A percentile compares a stretch with the other conserved stretches of the same genome.
Evolutionary conservation across 176 grass and related monocot species (phyloP).

Genomic region (Dendrocalamus sinicus): DNA sequence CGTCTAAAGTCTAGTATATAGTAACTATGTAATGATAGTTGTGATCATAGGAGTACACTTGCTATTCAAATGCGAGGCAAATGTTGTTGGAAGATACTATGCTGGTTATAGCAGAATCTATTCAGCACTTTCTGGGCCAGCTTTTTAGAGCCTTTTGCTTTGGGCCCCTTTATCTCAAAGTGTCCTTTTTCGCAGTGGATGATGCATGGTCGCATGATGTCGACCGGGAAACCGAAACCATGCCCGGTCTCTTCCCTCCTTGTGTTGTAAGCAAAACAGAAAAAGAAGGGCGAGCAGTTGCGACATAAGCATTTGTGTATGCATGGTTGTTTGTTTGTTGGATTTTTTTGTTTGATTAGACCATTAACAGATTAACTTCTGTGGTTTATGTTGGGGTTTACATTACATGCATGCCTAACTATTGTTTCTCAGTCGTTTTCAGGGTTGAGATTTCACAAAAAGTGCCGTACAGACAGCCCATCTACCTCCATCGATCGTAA

Average conservation of each 20-base stretch:
- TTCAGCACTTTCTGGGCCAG: constrained; percentile 13
- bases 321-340: not conserved
- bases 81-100: not conserved
- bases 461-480: constrained; percentile 8
- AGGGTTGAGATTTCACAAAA: not conserved
- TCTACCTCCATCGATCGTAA: not conserved
- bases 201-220: constrained; percentile 15
- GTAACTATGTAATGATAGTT: not conserved
- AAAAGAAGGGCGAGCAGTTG: not conserved
- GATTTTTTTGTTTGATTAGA: not conserved
- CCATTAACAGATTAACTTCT: not conserved
- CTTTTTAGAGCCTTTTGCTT: not conserved
- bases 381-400: not conserved
- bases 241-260: not conserved
- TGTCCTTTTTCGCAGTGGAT: not conserved
- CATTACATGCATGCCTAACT: not conserved
- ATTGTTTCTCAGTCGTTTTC: constrained; percentile 38
- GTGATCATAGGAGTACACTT: not conserved
- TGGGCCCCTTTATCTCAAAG: not conserved
- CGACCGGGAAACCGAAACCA: constrained; percentile 33
- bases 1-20: not conserved
- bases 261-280: not conserved
- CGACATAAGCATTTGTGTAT: not conserved
- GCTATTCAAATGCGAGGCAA: not conserved
- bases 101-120: constrained; percentile 32